A percentile compares a stretch with the other conserved stretches of the same genome.
These are phyloP conservation scores for Lactarius hatsudake DNA, from an alignment of 768 basidiomycete species.

Conservation along the genomic window DNA sequence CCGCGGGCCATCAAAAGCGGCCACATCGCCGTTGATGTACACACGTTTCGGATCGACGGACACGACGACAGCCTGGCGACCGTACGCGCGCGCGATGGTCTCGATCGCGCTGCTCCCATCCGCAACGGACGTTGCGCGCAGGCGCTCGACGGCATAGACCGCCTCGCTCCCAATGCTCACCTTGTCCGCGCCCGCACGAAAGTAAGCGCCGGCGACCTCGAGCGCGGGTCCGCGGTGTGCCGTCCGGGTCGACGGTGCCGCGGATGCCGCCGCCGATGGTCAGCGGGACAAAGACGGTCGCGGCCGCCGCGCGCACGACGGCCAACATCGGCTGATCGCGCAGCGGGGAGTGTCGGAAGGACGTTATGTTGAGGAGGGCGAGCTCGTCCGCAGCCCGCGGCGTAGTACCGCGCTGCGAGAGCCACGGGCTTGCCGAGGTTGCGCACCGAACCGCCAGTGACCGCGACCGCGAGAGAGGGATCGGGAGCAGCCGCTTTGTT, in stretches of 20 bases:
- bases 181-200: conserved; percentile 97
- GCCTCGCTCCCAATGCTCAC: conserved; percentile 97
- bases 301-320: conserved; percentile 86
- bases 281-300: conserved; percentile 92
- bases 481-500: conserved; percentile 36
- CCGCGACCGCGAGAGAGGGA: conserved; percentile 34
- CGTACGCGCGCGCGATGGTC: conserved; percentile 85
- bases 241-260: conserved; percentile 93
- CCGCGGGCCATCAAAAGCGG: conserved; percentile 66
- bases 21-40: conserved; percentile 55
- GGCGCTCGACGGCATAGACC: conserved; percentile 86
- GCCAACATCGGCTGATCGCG: conserved; percentile 98
- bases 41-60: conserved; percentile 91
- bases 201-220: conserved; percentile 95
- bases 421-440: conserved; percentile 98
- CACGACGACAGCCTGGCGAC: conserved; percentile 96
- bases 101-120: conserved; percentile 88
- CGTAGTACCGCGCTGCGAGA: conserved; percentile 82
- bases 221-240: conserved; percentile 80
- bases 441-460: conserved; percentile 72
- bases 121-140: conserved; percentile 45
- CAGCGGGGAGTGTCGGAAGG: conserved; percentile 94
- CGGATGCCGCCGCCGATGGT: conserved; percentile 99
- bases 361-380: conserved; percentile 98
- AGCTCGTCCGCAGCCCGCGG: conserved; percentile 92